Evolutionary conservation across 768 basidiomycete species (phyloP), one percentile per base, ranked within the genome.

Genomic region (Mycena maculata): DNA sequence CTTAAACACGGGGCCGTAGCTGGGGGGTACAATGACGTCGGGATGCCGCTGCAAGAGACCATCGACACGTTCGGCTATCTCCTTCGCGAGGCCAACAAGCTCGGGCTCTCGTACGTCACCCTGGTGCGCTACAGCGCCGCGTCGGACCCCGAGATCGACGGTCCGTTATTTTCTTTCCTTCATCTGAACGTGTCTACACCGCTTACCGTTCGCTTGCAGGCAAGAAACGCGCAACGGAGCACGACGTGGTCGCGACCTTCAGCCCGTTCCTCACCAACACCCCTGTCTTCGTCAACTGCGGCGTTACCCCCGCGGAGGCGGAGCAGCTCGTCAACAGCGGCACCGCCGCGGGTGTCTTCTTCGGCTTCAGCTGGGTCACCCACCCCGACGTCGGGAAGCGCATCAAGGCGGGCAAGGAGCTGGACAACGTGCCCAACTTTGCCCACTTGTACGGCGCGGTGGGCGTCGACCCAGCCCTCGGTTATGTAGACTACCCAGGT

Each of bases 361-460:
- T 84, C 49, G 83, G 84, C 4, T 68, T 79, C 60, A 67, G 73
- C 52, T 82, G 73, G 70, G 76, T 84, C 47, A 73, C 76, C 6
- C 83, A 85, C 60, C 81, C 83, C 1, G 83, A 84, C 67, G 66
- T 84, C 20, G 77, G 71, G 49, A 78, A 79, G 68, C 78, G 82
- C n/a, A 71, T 82, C 13, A 39, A 74, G 60, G 68, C 76, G 28
- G 80, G 77, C 9, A 79, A 78, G 67, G 73, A 79, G 27, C 69
- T 82, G 18, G 78, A 80, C 55, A 81, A 81, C 55, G 31, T 65
- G 12, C 74, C 76, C 4, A 73, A 80, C 63, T 54, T 77, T 38
- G 42, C 64, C 25, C 74, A 76, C 50, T 42, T 82, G 39, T 75
- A 75, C 30, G 74, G 72, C 16, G 68, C 71, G 27, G 72, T 64